Percentiles rank a stretch among this genome's conserved stretches.
Conservation (phyloP, 768 basidiomycete species). For the Nevesoporus exiguus region DNA sequence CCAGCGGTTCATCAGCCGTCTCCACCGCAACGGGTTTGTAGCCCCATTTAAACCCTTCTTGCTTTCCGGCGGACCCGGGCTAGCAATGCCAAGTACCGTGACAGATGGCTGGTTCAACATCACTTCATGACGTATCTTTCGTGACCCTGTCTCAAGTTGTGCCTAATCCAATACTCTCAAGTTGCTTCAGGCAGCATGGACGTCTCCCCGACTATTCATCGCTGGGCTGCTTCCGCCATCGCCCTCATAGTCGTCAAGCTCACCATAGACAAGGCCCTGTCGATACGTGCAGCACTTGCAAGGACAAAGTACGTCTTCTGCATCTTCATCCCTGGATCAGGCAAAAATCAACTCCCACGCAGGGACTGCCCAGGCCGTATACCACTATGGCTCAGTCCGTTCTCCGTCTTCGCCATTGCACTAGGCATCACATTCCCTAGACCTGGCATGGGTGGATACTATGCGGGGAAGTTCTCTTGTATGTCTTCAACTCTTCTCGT, state of each 20-base stretch:
- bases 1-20: too few species aligned
- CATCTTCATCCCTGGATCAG: too few species aligned
- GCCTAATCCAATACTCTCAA: not conserved
- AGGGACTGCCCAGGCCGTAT: constrained; percentile 21
- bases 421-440: constrained; percentile 35
- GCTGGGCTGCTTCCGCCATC: constrained; percentile 5
- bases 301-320: constrained; percentile 15
- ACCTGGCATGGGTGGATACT: constrained; percentile 33
- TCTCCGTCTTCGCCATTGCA: constrained; percentile 24
- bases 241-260: constrained; percentile 10
- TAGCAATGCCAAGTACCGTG: too few species aligned
- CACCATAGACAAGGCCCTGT: constrained; percentile 1
- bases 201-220: not conserved
- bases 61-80: too few species aligned
- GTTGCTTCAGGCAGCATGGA: constrained; percentile 2
- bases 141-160: too few species aligned
- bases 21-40: too few species aligned
- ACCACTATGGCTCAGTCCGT: constrained; percentile 33
- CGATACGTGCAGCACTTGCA: constrained; percentile 12
- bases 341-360: not conserved
- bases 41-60: too few species aligned
- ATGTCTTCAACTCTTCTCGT: constrained; percentile 6
- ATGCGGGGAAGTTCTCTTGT: constrained; percentile 37
- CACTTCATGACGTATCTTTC: too few species aligned
- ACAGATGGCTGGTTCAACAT: too few species aligned